phyloP scores from a whole-genome alignment of 768 basidiomycete species.

The Jaapia argillacea region DNA sequence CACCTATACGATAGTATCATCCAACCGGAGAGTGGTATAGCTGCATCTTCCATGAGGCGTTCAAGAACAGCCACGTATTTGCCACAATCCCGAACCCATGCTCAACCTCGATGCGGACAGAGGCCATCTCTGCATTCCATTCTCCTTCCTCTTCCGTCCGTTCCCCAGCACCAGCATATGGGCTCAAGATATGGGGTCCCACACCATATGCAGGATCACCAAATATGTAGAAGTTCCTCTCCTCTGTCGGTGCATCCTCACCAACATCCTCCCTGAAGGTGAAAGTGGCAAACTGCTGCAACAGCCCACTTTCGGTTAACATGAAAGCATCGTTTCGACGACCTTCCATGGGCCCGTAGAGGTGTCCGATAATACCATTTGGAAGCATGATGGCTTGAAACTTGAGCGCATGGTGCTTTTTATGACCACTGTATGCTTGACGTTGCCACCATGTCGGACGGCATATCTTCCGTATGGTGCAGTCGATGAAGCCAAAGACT shows the following conservation, averaged over 20 bases:
- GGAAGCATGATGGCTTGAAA: conserved; percentile 18
- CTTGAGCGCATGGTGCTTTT: conserved; percentile 19
- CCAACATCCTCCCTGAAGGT: conserved; percentile 5
- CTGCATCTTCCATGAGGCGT: conserved; percentile 12
- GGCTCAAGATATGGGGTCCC: conserved; percentile 10
- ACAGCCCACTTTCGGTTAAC: conserved; percentile 7
- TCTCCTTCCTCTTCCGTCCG: conserved; percentile 8
- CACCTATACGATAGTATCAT: conserved; percentile 15
- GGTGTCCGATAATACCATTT: conserved; percentile 17
- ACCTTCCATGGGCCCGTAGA: conserved; percentile 14
- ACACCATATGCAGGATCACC: conserved; percentile 18
- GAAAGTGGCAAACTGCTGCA: conserved; percentile 2
- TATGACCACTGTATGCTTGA: conserved; percentile 13
- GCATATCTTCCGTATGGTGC: conserved; percentile 12
- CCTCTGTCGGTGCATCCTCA: conserved; percentile 2
- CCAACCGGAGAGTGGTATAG: conserved; percentile 13
- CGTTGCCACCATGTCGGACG: conserved; percentile 7
- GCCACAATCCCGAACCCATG: conserved; percentile 16
- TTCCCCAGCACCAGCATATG: conserved; percentile 7
- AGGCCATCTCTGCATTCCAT: conserved; percentile 18
- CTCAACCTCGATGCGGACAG: conserved; percentile 17
- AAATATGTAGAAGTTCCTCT: conserved; percentile 11
- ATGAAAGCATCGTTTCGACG: conserved; percentile 11
- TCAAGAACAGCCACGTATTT: conserved; percentile 16
- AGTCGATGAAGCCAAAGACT: conserved; percentile 15